phyloP scores from a whole-genome alignment of 148 eudicot genomes.

The Chenopodium formosanum region DNA sequence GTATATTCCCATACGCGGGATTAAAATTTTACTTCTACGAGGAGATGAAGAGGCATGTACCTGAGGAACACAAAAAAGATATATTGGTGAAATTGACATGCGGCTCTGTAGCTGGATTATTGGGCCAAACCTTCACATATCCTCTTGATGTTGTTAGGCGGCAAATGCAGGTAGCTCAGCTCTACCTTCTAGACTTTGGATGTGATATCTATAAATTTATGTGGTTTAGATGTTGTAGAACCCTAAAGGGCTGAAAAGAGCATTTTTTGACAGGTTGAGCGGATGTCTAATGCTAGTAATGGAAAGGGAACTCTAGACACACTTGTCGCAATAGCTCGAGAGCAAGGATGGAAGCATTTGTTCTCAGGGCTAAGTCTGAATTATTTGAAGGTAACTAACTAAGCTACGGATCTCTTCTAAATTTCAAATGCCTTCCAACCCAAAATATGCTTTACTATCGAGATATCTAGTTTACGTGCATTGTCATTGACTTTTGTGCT shows the following conservation, averaged over 20 bases:
- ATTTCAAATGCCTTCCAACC: background rate
- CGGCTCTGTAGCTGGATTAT: constrained; percentile 86
- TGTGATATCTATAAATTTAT: background rate
- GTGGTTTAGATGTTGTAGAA: background rate
- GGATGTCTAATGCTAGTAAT: constrained; percentile 38
- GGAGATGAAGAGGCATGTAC: constrained; percentile 85
- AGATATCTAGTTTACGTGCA: background rate
- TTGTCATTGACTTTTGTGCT: background rate
- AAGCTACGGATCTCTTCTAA: background rate
- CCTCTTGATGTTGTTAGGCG: constrained; percentile 94
- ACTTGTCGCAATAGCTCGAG: constrained; percentile 58
- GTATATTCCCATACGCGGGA: constrained; percentile 95
- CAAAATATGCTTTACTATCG: background rate
- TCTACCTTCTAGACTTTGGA: background rate
- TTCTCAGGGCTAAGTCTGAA: constrained; percentile 95
- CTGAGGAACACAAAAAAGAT: constrained; percentile 68
- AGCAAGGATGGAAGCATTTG: constrained; percentile 85
- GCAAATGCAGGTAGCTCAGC: constrained; percentile 83
- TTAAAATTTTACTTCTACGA: constrained; percentile 91
- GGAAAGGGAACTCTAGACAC: constrained; percentile 69
- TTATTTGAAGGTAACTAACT: constrained; percentile 63
- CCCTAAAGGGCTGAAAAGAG: background rate
- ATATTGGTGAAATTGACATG: constrained; percentile 72
- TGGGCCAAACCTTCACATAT: constrained; percentile 94
- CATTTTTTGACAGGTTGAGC: constrained; percentile 58